phyloP scores from a whole-genome alignment of 352 stramenopile genomes.

The Phytopythium helicoides region DNA sequence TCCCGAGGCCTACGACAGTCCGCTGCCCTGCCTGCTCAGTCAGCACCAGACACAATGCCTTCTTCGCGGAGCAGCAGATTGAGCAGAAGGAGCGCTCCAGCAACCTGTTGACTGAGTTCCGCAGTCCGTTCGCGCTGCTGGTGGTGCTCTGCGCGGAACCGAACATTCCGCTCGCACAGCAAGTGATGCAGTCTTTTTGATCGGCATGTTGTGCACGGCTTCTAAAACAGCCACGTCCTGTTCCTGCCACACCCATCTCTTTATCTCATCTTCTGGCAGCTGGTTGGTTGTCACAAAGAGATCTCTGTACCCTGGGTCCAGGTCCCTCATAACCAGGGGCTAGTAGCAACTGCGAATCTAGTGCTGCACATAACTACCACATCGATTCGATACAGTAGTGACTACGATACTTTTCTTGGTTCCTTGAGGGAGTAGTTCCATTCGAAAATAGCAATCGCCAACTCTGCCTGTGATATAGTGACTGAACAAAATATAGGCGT shows the following conservation, averaged over 20 bases:
- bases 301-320: conserved; percentile 9
- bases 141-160: conserved; percentile 8
- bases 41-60: conserved; percentile 7
- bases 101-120: too few species aligned
- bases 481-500: too few species aligned
- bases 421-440: too few species aligned
- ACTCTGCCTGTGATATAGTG: too few species aligned
- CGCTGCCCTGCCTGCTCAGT: conserved; percentile 1
- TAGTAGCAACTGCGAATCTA: too few species aligned
- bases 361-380: too few species aligned
- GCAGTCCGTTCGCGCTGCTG: too few species aligned
- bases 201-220: conserved; percentile 11
- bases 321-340: conserved; percentile 10
- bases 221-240: neutral
- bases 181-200: conserved; percentile 13
- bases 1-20: conserved; percentile 11
- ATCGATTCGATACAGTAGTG: too few species aligned
- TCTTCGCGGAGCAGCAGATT: conserved; percentile 7
- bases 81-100: too few species aligned
- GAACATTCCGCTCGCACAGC: conserved; percentile 3
- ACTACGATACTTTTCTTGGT: too few species aligned
- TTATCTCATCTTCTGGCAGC: conserved; percentile 13
- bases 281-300: conserved; percentile 15
- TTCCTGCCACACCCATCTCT: conserved; percentile 11
- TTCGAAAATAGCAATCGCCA: too few species aligned